Base-by-base conservation (phyloP, 371 early-diverging fungal genomes). In the Mucor lusitanicus region DNA sequence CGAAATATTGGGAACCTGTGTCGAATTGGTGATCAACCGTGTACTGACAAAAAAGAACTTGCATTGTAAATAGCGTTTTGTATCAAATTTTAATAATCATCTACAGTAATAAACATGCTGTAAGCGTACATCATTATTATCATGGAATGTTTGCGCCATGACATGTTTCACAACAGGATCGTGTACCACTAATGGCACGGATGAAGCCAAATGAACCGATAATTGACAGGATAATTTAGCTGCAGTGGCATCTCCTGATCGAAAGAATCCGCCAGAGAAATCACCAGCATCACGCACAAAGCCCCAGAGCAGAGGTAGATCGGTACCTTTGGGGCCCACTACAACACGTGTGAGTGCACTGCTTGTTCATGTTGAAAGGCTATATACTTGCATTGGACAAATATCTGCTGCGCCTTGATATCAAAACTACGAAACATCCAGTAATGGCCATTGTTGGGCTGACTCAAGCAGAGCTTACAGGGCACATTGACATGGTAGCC, bases 401-500 rank as follows among this genome's bases (percentile, higher is more conserved):
- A 76, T 3, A 81, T 76, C 7, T 55, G 69, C 21, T 70, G 68
- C 15, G 75, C 68, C 37, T 40, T 61, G 2, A 77, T 59, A 21
- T 63, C 69, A 33, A 57, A 58, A 15, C 70, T 78, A 28, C 81
- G 72, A 68, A 81, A 81, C 81, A 81, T 81, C 81, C 81, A 81
- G 58, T 71, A 78, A 59, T 81, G 81, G 0, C 81, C 77, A 68
- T 75, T 81, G 35, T 76, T 74, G 0, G 76, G 71, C 56, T 78
- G 75, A 37, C 70, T 54, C 11, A 78, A 60, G 33, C 81, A 81
- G 17, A 60, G 35, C 65, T 78, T 81, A 46, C 81, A 81, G 15
- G 81, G 81, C 9, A 81, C 73, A 42, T 76, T 81, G 9, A 81
- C 77, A 65, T 81, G 79, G 35, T 81, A 81, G 13, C 81, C 81